phyloP scores from a whole-genome alignment of 2,329 filamentous ascomycete genomes.

The Orbilia brochopaga region DNA sequence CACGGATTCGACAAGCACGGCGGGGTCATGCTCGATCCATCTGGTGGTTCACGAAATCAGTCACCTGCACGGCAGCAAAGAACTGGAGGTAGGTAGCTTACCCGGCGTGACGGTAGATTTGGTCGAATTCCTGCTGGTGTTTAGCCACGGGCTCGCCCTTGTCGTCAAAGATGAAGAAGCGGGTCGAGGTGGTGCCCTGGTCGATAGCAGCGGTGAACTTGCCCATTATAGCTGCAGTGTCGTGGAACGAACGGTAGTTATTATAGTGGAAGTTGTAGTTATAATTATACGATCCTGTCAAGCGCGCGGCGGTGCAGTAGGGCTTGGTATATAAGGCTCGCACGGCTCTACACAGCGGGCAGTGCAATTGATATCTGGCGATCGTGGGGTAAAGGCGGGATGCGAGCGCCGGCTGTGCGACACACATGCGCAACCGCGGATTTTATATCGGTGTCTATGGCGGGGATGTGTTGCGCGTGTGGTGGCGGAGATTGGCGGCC shows the following conservation, averaged over 20 bases:
- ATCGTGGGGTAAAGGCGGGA: too few species aligned
- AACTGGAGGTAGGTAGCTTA: conserved; percentile 59
- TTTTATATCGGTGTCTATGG: too few species aligned
- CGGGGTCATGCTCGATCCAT: conserved; percentile 88
- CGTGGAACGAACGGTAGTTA: too few species aligned
- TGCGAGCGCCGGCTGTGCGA: too few species aligned
- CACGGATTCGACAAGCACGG: conserved; percentile 76
- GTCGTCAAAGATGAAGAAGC: conserved; percentile 88
- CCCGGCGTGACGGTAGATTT: conserved; percentile 84
- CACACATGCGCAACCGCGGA: too few species aligned
- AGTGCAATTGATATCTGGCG: too few species aligned
- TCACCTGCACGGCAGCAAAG: conserved; percentile 3
- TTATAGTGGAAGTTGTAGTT: conserved; percentile 12
- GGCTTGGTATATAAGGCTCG: too few species aligned
- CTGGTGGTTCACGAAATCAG: conserved; percentile 61
- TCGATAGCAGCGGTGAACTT: conserved; percentile 87
- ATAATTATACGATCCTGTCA: too few species aligned
- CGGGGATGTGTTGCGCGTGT: conserved; percentile 25
- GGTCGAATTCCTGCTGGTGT: conserved; percentile 85
- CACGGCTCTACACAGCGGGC: too few species aligned
- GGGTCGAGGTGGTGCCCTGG: conserved; percentile 85
- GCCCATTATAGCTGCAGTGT: conserved; percentile 57
- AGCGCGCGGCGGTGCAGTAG: too few species aligned
- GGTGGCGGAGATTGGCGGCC: conserved; percentile 33
- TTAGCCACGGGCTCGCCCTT: conserved; percentile 77